phyloP scores from a whole-genome alignment of 2,329 filamentous ascomycete species.

The Alternaria solani region DNA sequence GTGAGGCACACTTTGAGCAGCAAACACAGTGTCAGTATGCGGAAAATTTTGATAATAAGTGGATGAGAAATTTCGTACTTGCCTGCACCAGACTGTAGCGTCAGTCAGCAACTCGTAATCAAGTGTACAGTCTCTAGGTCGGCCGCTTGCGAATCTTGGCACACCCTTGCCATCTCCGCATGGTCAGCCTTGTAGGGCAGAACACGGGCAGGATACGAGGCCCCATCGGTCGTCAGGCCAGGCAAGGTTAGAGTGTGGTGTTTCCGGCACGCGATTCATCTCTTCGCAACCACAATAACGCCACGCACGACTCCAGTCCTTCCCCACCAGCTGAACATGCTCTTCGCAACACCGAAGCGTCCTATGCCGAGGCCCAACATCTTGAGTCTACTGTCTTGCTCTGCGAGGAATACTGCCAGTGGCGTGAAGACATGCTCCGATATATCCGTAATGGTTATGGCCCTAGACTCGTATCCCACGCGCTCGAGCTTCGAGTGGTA shows the following conservation, averaged over 20 bases:
- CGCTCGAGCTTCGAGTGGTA: conserved; percentile 58
- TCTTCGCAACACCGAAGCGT: conserved; percentile 43
- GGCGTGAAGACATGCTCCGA: conserved; percentile 63
- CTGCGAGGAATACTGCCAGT: conserved; percentile 56
- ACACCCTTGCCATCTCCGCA: neutral
- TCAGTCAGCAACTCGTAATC: neutral
- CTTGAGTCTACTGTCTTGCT: conserved; percentile 47
- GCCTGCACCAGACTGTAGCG: neutral
- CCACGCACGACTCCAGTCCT: conserved; percentile 50
- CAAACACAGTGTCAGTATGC: neutral
- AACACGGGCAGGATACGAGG: neutral
- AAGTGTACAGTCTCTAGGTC: neutral
- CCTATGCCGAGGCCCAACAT: conserved; percentile 51
- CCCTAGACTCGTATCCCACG: conserved; percentile 57
- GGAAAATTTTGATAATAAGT: neutral
- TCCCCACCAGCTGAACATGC: conserved; percentile 56
- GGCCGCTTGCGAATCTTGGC: neutral
- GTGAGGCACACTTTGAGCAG: neutral
- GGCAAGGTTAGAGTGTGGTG: neutral
- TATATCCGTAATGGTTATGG: conserved; percentile 60
- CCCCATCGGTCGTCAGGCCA: neutral
- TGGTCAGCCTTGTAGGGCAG: neutral
- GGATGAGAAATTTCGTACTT: neutral
- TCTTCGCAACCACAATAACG: conserved; percentile 51
- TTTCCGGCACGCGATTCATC: neutral